Evolutionary conservation across 2,329 filamentous ascomycete species (phyloP).

Genomic region (Hymenoscyphus repandus): DNA sequence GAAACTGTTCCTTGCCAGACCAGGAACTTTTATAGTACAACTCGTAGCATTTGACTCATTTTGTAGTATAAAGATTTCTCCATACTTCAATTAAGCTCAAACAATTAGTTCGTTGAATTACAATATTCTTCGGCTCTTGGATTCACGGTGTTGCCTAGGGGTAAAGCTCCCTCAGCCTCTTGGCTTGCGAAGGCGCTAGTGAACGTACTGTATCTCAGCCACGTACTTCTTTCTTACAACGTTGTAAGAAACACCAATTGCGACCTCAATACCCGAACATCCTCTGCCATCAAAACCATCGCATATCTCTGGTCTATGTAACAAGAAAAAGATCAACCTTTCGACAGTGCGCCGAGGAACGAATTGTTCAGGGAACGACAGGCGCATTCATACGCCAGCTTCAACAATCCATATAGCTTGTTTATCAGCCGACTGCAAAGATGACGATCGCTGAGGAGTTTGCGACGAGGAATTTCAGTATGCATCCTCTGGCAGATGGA

Average conservation of each 20-base stretch:
- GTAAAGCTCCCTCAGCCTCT: not conserved
- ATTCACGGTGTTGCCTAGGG: not conserved
- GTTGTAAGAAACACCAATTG: not conserved
- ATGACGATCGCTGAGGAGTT: conserved; percentile 72
- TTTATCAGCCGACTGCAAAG: conserved; percentile 34
- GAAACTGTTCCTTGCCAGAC: not conserved
- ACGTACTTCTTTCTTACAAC: conserved; percentile 4
- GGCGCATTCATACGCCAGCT: conserved; percentile 1
- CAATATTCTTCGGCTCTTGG: not conserved
- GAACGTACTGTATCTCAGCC: not conserved
- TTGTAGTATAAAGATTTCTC: not conserved
- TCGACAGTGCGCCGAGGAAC: too few species aligned
- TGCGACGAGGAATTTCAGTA: conserved; percentile 69
- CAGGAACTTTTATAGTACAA: not conserved
- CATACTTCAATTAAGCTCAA: not conserved
- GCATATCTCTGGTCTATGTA: too few species aligned
- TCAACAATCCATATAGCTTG: not conserved
- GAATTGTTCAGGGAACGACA: too few species aligned
- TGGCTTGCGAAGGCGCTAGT: conserved; percentile 1
- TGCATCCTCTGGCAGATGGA: conserved; percentile 29
- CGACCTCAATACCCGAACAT: too few species aligned
- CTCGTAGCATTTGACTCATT: not conserved
- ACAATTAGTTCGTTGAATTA: not conserved
- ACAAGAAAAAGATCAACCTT: too few species aligned
- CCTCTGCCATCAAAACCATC: too few species aligned